Evolutionary conservation across 2,329 filamentous ascomycete species (phyloP), one percentile per base, ranked within the genome.

Genomic region (Pyrenochaeta sp.): DNA sequence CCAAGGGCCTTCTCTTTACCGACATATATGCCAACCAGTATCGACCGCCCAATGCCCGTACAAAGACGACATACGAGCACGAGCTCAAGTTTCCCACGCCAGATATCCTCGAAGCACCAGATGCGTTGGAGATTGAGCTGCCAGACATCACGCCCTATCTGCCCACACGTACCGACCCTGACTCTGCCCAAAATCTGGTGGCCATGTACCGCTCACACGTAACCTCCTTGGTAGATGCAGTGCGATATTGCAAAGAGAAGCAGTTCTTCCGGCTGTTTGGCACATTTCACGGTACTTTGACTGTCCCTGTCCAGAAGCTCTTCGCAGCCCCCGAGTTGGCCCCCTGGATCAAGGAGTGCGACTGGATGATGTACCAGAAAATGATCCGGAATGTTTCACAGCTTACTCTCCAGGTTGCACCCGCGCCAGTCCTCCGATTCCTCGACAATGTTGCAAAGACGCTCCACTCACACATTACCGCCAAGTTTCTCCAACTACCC

Each of bases 181-280:
- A 98, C 69, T 90, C 92, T 7, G 93, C 92, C 21, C 90, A 90
- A 67, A 93, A 92, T 3, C 81, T 99, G 18, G 87, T 87, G 32
- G 93, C 94, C 4, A 83, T 98, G 20, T 99, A 99, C 72, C 87
- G 92, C 44, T 95, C 94, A 2, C 94, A 98, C 72, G 97, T 93
- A 74, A 97, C 95, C 12, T 97, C 93, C 0, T 84, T 99, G 4
- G 90, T 99, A 29, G 95, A 99, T 76, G 94, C 92, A 66, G 92
- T 99, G 57, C 90, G 95, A 27, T 98, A 91, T 75, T 97, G 94
- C 82, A 96, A 95, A 71, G 92, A 97, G 75, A 96, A 97, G 78
- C 94, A 92, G 6, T 96, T 99, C 74, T 96, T 97, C 73, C 91
- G 96, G 62, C 85, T 97, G 14, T 97, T 96, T 73, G 93, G 90